Conservation (phyloP, 495 filamentous ascomycete genomes). For the Podospora conica region DNA sequence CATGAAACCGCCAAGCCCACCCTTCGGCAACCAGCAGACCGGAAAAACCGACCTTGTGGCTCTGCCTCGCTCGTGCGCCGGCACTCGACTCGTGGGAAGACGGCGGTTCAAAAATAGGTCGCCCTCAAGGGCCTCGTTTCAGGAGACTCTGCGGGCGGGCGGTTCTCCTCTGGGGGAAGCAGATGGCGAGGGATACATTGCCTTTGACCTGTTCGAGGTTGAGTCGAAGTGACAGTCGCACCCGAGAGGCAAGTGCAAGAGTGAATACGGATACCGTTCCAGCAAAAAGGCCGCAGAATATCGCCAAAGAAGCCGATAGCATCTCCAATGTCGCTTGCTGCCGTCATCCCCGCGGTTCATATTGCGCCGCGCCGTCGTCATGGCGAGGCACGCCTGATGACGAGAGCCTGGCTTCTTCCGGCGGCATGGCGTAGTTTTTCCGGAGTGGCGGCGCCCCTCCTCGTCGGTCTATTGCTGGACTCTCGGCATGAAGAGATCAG, state of each 20-base stretch:
- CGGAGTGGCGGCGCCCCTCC: not conserved
- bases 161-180: not conserved
- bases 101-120: not conserved
- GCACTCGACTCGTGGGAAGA: not conserved
- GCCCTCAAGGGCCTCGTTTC: not conserved
- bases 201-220: not conserved
- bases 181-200: not conserved
- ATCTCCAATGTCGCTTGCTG: not conserved
- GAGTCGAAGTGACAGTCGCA: not conserved
- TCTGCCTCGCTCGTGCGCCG: not conserved
- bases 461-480: not conserved
- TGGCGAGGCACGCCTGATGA: not conserved
- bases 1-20: not conserved
- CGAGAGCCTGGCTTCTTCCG: not conserved
- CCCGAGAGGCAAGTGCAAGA: not conserved
- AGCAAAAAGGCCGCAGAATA: not conserved
- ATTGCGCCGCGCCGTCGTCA: not conserved
- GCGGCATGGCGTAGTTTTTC: not conserved
- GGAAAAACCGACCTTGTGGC: not conserved
- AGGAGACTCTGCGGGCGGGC: conserved; percentile 4
- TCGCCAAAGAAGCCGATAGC: not conserved
- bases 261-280: not conserved
- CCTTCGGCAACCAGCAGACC: not conserved
- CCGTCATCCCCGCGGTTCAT: not conserved
- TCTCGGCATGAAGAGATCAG: not conserved